phyloP scores from a whole-genome alignment of 352 stramenopile genomes.

The Pythium scleroteichum region DNA sequence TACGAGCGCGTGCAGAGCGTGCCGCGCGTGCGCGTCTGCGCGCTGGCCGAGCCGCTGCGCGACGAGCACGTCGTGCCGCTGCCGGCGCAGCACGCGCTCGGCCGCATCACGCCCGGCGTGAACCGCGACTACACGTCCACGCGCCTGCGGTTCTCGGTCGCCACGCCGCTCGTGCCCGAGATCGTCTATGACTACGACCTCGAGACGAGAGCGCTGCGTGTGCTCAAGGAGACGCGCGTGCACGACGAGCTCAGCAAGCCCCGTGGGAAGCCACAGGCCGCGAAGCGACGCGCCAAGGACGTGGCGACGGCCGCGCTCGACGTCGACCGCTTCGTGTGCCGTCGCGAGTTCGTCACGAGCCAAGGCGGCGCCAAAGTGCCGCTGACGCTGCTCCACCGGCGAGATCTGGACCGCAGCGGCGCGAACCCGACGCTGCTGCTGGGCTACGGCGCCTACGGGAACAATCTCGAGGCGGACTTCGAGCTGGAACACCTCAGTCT shows the following conservation, averaged over 20 bases:
- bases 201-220: slow-evolving; percentile 34
- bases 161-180: slow-evolving; percentile 71
- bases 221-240: slow-evolving; percentile 53
- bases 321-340: slow-evolving; percentile 19
- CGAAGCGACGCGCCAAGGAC: background rate
- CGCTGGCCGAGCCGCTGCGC: slow-evolving; percentile 33
- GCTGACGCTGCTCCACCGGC: slow-evolving; percentile 77
- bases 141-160: slow-evolving; percentile 68
- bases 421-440: slow-evolving; percentile 84
- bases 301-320: slow-evolving; percentile 7
- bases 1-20: slow-evolving; percentile 79
- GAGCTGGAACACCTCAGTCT: slow-evolving; percentile 83
- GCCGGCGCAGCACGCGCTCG: slow-evolving; percentile 53
- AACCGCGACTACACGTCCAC: slow-evolving; percentile 77
- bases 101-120: slow-evolving; percentile 65
- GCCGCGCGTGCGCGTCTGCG: slow-evolving; percentile 75
- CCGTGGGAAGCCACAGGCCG: slow-evolving; percentile 12
- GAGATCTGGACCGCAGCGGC: slow-evolving; percentile 47
- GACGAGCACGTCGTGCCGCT: slow-evolving; percentile 53
- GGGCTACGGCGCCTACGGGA: slow-evolving; percentile 90
- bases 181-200: slow-evolving; percentile 86
- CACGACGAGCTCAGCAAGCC: background rate
- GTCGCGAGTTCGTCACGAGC: slow-evolving; percentile 27
- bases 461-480: slow-evolving; percentile 85
- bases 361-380: slow-evolving; percentile 47